A percentile compares a stretch with the other conserved stretches of the same genome.
Conservation (phyloP, 805 yeast species). For the Kodamaea neixiangensis region DNA sequence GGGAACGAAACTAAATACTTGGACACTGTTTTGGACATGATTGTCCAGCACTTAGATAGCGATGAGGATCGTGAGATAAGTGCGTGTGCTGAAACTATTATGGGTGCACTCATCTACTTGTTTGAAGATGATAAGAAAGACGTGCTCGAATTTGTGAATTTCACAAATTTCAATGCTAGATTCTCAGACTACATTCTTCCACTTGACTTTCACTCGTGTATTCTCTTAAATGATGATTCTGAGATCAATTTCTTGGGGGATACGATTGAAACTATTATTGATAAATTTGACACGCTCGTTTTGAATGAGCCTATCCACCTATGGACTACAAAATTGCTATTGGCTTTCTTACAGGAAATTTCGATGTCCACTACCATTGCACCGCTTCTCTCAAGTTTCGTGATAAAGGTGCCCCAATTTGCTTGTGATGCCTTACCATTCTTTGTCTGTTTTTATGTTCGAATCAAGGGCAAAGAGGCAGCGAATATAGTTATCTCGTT, state of each 20-base stretch:
- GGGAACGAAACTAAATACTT: conserved; percentile 20
- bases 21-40: conserved; percentile 26
- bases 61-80: conserved; percentile 19
- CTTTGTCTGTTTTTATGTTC: conserved; percentile 27
- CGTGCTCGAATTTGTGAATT: conserved; percentile 23
- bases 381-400: conserved; percentile 35
- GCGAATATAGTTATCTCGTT: conserved; percentile 10
- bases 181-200: conserved; percentile 27
- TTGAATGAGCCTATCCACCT: conserved; percentile 17
- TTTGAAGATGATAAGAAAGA: conserved; percentile 19
- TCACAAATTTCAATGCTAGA: conserved; percentile 11
- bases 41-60: conserved; percentile 21
- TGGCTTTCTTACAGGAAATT: conserved; percentile 36
- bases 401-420: conserved; percentile 21
- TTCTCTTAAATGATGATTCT: conserved; percentile 28
- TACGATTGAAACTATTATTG: conserved; percentile 15
- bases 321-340: conserved; percentile 33
- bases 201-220: conserved; percentile 35
- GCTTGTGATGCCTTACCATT: conserved; percentile 28
- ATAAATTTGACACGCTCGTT: conserved; percentile 13
- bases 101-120: conserved; percentile 41
- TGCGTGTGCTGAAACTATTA: conserved; percentile 38
- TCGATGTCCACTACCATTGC: conserved; percentile 28
- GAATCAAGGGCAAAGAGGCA: conserved; percentile 12
- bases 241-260: conserved; percentile 18